These are phyloP conservation scores for Talaromyces albobiverticillius DNA, from an alignment of 2,329 filamentous ascomycete genomes.

Conservation along the genomic window DNA sequence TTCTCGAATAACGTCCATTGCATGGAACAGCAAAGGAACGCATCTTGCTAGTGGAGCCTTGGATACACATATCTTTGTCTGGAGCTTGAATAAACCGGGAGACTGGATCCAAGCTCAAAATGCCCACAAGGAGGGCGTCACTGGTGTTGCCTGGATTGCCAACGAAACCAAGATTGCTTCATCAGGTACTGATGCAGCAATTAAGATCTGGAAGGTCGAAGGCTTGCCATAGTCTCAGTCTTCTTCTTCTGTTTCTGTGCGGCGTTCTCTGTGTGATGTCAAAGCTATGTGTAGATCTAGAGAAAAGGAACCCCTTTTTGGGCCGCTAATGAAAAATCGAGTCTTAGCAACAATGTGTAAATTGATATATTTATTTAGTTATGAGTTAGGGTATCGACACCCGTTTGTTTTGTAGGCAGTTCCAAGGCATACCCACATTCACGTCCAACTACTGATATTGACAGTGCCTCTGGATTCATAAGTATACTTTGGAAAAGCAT, in stretches of 20 bases:
- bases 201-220: conserved; percentile 81
- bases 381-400: too few species aligned
- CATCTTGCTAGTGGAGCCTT: conserved; percentile 81
- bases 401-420: too few species aligned
- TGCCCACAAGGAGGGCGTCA: conserved; percentile 94
- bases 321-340: too few species aligned
- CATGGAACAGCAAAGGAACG: conserved; percentile 75
- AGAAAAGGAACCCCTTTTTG: too few species aligned
- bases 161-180: conserved; percentile 68
- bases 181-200: conserved; percentile 79
- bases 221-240: conserved; percentile 40
- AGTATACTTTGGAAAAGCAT: too few species aligned
- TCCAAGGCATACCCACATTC: too few species aligned
- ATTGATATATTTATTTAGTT: too few species aligned
- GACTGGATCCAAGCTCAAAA: conserved; percentile 80
- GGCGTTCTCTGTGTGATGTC: too few species aligned
- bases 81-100: conserved; percentile 80
- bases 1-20: conserved; percentile 62
- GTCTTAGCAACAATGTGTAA: too few species aligned
- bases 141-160: conserved; percentile 76
- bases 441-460: too few species aligned
- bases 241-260: neutral
- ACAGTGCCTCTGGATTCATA: too few species aligned
- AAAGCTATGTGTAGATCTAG: too few species aligned
- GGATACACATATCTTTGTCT: conserved; percentile 90